phyloP scores from a whole-genome alignment of 2,329 filamentous ascomycete species.

The Metarhizium robertsii region DNA sequence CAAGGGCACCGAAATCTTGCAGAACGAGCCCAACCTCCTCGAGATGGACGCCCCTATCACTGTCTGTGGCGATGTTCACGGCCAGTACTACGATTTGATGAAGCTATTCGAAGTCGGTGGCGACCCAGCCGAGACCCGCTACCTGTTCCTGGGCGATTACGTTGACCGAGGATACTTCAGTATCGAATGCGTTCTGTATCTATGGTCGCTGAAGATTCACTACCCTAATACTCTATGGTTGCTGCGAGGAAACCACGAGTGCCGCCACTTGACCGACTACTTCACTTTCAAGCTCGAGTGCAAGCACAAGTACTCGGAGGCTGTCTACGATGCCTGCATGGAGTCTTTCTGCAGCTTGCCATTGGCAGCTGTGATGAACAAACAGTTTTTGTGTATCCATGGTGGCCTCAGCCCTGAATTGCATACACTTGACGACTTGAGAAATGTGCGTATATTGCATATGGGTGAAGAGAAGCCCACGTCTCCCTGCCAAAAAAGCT shows the following conservation, averaged over 20 bases:
- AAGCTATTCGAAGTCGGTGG: conserved; percentile 98
- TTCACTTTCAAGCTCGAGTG: conserved; percentile 99
- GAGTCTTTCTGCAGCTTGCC: conserved; percentile 94
- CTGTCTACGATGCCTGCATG: conserved; percentile 94
- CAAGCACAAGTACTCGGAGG: conserved; percentile 98
- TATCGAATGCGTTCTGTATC: conserved; percentile 96
- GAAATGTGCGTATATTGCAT: conserved; percentile 51
- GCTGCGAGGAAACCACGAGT: conserved; percentile 95
- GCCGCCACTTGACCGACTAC: conserved; percentile 96
- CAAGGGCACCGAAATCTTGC: conserved; percentile 78
- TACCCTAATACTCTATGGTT: conserved; percentile 97
- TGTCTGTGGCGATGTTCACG: conserved; percentile 95
- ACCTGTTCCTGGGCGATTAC: conserved; percentile 95
- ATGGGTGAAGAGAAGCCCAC: neutral
- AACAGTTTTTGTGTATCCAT: conserved; percentile 98
- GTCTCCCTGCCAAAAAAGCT: neutral
- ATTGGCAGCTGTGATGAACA: conserved; percentile 97
- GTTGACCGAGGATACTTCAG: conserved; percentile 98
- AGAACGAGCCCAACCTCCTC: conserved; percentile 84
- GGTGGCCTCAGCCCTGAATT: conserved; percentile 92
- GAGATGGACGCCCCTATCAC: conserved; percentile 99
- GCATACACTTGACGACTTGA: conserved; percentile 89
- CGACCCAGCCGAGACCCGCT: conserved; percentile 90
- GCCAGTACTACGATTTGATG: conserved; percentile 99
- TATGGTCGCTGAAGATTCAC: conserved; percentile 98